Percentiles rank a stretch among this genome's conserved stretches.
phyloP scores from a whole-genome alignment of 495 filamentous ascomycete species.

The Penicillium waksmanii region DNA sequence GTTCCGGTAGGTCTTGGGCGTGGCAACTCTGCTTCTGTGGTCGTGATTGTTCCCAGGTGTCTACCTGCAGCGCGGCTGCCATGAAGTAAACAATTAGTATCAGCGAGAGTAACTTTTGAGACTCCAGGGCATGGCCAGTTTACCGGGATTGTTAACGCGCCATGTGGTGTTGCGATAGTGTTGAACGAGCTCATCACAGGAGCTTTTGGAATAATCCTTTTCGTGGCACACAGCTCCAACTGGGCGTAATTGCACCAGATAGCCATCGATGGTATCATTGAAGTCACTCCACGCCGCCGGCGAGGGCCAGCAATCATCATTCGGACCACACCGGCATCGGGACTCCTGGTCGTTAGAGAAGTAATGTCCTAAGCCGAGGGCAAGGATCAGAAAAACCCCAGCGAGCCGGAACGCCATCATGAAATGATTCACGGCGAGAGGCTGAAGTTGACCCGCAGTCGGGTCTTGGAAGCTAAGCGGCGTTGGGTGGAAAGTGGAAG shows the following conservation, averaged over 20 bases:
- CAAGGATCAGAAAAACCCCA: too few relatives aligned
- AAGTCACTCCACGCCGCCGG: background rate
- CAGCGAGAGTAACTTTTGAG: too few relatives aligned
- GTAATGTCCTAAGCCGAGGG: too few relatives aligned
- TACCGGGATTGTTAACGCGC: slow-evolving; percentile 2
- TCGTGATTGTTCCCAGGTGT: background rate
- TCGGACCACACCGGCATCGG: background rate
- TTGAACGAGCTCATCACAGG: background rate
- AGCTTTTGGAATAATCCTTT: background rate
- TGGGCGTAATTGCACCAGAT: background rate
- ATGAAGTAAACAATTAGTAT: too few relatives aligned
- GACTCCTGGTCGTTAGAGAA: too few relatives aligned
- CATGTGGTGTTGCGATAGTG: slow-evolving; percentile 3
- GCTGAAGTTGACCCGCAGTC: too few relatives aligned
- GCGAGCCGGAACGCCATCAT: too few relatives aligned
- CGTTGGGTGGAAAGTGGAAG: too few relatives aligned
- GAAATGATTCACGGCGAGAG: too few relatives aligned
- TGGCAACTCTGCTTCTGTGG: background rate
- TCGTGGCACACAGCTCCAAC: background rate
- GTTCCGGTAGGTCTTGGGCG: background rate
- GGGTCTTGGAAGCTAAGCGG: too few relatives aligned
- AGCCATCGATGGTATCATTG: background rate
- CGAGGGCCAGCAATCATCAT: background rate
- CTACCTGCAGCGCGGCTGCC: background rate
- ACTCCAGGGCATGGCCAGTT: background rate